phyloP scores from a whole-genome alignment of 1,284 basidiomycete genomes.

The Sanguinoderma infundibulare region DNA sequence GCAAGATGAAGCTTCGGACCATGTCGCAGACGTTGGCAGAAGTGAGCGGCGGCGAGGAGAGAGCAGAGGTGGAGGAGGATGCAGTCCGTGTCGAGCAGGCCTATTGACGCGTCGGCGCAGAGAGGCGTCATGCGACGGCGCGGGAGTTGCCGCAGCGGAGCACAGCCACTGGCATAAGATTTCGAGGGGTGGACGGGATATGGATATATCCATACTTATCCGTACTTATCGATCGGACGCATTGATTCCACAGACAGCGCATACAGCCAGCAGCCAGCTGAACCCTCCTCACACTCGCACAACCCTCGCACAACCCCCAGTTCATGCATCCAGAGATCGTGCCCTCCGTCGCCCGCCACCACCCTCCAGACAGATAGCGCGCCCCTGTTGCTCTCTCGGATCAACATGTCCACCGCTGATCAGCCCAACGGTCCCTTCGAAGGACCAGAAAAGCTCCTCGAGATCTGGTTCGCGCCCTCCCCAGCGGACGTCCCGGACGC shows the following conservation, averaged over 20 bases:
- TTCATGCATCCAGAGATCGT: slow-evolving; percentile 63
- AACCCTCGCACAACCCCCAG: slow-evolving; percentile 33
- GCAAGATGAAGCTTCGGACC: slow-evolving; percentile 37
- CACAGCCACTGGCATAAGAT: slow-evolving; percentile 16
- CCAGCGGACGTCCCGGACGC: slow-evolving; percentile 60
- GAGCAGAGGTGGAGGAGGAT: slow-evolving; percentile 1
- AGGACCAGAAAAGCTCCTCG: slow-evolving; percentile 95
- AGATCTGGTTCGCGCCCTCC: slow-evolving; percentile 95
- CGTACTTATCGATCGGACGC: slow-evolving; percentile 19
- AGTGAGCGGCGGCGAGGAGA: not conserved
- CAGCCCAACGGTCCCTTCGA: slow-evolving; percentile 68
- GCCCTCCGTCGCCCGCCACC: slow-evolving; percentile 44
- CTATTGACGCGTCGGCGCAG: slow-evolving; percentile 5
- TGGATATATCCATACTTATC: too few relatives aligned
- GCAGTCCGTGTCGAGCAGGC: not conserved
- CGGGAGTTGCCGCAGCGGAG: slow-evolving; percentile 3
- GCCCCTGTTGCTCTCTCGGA: slow-evolving; percentile 24
- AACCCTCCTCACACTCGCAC: slow-evolving; percentile 7
- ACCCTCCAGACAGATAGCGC: slow-evolving; percentile 58
- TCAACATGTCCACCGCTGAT: slow-evolving; percentile 39
- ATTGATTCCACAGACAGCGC: too few relatives aligned
- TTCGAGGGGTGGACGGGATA: too few relatives aligned
- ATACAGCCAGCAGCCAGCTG: not conserved
- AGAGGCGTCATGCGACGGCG: slow-evolving; percentile 9
- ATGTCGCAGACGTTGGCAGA: slow-evolving; percentile 18